phyloP scores from a whole-genome alignment of 257 asterid species.

The Solanum clarkiae region DNA sequence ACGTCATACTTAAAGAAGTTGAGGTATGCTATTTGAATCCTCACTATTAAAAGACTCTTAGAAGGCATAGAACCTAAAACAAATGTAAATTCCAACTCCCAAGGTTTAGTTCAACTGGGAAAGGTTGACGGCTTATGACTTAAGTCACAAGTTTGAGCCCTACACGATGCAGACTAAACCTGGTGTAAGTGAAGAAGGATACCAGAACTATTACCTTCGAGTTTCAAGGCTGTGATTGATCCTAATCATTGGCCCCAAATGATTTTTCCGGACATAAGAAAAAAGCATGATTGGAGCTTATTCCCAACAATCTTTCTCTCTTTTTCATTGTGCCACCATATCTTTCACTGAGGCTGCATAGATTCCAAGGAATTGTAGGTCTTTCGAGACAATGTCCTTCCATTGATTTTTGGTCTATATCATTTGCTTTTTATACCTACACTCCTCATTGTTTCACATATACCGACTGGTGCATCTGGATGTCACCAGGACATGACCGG shows the following conservation, averaged over 20 bases:
- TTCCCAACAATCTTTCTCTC: not conserved
- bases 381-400: not conserved
- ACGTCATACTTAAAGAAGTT: not conserved
- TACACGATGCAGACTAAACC: not conserved
- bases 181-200: not conserved
- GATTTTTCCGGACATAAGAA: not conserved
- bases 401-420: not conserved
- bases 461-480: not conserved
- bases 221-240: not conserved
- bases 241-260: not conserved
- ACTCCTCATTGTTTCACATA: not conserved
- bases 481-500: not conserved
- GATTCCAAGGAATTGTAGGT: not conserved
- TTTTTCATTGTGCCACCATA: not conserved
- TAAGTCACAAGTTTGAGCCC: not conserved
- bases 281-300: not conserved
- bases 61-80: not conserved
- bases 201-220: not conserved
- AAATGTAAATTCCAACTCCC: not conserved
- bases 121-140: not conserved
- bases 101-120: not conserved
- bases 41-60: not conserved
- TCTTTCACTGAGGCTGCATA: not conserved
- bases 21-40: not conserved
- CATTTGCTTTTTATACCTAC: not conserved